phyloP scores from a whole-genome alignment of 2,329 filamentous ascomycete species.

The Sporothrix inflata region DNA sequence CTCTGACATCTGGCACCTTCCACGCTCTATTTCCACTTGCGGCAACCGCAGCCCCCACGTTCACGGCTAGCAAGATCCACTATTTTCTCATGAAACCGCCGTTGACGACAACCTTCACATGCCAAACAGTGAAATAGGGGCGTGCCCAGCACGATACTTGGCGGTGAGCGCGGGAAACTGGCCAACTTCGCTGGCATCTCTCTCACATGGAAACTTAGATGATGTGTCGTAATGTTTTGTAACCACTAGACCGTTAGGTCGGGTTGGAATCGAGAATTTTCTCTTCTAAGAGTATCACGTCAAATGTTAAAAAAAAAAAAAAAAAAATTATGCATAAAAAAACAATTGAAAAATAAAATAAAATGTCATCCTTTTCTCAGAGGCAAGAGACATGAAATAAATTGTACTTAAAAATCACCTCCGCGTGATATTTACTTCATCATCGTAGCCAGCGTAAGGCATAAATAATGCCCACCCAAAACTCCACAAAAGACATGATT shows the following conservation, averaged over 20 bases:
- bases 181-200: not conserved
- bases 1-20: not conserved
- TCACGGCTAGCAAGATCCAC: not conserved
- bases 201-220: not conserved
- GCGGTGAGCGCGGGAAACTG: slow-evolving; percentile 11
- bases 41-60: slow-evolving; percentile 16
- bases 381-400: too few species aligned
- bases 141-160: not conserved
- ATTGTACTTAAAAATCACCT: too few species aligned
- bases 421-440: too few species aligned
- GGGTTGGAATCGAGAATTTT: too few species aligned
- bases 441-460: too few species aligned
- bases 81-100: not conserved
- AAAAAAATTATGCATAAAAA: too few species aligned
- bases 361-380: too few species aligned
- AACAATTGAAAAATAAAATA: too few species aligned
- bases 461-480: too few species aligned
- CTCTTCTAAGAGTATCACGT: too few species aligned
- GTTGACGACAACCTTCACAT: slow-evolving; percentile 16
- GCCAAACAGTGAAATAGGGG: not conserved
- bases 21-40: not conserved
- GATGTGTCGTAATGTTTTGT: not conserved
- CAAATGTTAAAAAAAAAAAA: too few species aligned
- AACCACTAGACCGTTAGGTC: too few species aligned
- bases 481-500: not conserved